Evolutionary conservation across 441 rosid species (phyloP), one percentile per base, ranked within the genome.

Genomic region (Capsella rubella): DNA sequence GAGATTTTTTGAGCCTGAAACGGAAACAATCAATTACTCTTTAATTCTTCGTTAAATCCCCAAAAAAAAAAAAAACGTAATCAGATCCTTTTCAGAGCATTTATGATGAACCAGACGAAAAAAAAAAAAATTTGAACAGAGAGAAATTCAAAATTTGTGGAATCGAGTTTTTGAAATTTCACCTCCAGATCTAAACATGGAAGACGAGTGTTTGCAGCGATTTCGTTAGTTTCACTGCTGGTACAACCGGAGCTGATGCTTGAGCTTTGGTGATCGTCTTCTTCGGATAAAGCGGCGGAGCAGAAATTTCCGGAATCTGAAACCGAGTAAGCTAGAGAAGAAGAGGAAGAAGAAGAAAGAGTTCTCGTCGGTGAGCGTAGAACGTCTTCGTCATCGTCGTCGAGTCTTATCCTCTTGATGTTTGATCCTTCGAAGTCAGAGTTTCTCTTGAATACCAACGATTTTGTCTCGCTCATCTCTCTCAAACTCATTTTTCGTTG

Each of bases 101-200:
- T 71, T 61, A 71, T 40, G 55, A 15, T 11, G 43, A 25, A 16
- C 9, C 35, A 70, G 37, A 45, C 57, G 40, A 40, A 16, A 66
- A 11, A 29, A 3, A 65, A 28, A 11, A 7, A 18, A 43, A 52
- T 39, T 1, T n/a, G 14, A 18, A 35, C 16, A 46, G 25, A 66
- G 25, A 66, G 25, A 28, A 54, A 32, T 76, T 49, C 5, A 32
- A 52, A 60, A 46, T 28, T 43, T n/a, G 64, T 13, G 72, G 12
- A 27, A 7, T 37, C 29, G 50, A 57, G 55, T 65, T 66, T 21
- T 70, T 12, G 28, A 75, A 69, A 59, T 64, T 46, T 76, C 56
- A 87, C 96, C 92, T 84, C 72, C 52, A 73, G 89, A 89, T 89
- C 95, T 82, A 79, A 59, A 50, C 61, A 69, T 49, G 65, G 76